Evolutionary conservation across 2,329 filamentous ascomycete genomes (phyloP).

Genomic region (Fusarium palustre): DNA sequence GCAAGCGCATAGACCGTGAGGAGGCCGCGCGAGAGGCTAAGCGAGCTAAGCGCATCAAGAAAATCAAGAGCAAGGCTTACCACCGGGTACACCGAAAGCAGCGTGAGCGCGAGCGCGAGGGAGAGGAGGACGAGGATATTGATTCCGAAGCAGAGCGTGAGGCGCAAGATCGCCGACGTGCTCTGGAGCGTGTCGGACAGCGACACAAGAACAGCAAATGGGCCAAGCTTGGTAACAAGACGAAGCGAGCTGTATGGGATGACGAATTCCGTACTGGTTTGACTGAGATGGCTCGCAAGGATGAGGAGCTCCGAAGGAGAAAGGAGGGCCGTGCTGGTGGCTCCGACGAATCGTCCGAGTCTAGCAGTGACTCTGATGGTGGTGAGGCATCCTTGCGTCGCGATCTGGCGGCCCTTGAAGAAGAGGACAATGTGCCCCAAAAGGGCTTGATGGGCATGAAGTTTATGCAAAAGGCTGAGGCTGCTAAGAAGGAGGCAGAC

Average conservation of each 20-base stretch:
- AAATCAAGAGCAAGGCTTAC: constrained; percentile 98
- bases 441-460: constrained; percentile 84
- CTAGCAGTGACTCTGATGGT: constrained; percentile 67
- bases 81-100: constrained; percentile 90
- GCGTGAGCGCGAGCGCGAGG: constrained; percentile 64
- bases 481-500: constrained; percentile 80
- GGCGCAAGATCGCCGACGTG: constrained; percentile 76
- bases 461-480: constrained; percentile 94
- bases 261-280: constrained; percentile 84
- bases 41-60: constrained; percentile 92
- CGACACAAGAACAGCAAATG: constrained; percentile 91
- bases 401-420: constrained; percentile 58
- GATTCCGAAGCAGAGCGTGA: constrained; percentile 75
- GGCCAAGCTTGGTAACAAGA: constrained; percentile 86
- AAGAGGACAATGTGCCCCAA: constrained; percentile 64
- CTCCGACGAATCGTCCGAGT: constrained; percentile 65
- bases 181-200: constrained; percentile 85
- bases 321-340: constrained; percentile 76
- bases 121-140: constrained; percentile 68
- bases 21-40: constrained; percentile 89
- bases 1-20: constrained; percentile 84
- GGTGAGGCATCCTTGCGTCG: constrained; percentile 65
- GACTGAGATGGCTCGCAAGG: constrained; percentile 82
- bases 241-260: constrained; percentile 86
- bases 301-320: constrained; percentile 83